Evolutionary conservation across 176 grass and related monocot genomes (phyloP).

Genomic region (Carex parvula): DNA sequence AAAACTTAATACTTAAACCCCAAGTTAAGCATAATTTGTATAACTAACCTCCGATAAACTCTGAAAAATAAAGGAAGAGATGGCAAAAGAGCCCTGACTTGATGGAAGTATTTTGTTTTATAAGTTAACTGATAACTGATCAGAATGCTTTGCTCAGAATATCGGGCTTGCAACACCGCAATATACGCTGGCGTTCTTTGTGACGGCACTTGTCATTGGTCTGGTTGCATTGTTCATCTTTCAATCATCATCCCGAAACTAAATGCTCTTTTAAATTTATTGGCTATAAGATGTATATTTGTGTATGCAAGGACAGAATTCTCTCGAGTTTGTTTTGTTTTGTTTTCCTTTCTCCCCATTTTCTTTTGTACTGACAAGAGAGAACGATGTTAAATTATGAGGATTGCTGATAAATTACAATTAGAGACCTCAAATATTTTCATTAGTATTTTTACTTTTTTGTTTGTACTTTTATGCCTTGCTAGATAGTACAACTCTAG

Average conservation of each 20-base stretch:
- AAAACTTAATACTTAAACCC: neutral
- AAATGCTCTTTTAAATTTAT: constrained; percentile 1
- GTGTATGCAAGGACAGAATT: neutral
- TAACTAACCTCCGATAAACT: neutral
- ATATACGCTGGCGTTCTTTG: constrained; percentile 48
- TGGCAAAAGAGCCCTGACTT: neutral
- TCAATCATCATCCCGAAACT: constrained; percentile 51
- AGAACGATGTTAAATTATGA: neutral
- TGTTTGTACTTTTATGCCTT: neutral
- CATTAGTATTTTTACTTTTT: neutral
- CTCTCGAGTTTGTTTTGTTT: neutral
- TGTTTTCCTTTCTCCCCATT: neutral
- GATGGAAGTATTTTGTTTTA: neutral
- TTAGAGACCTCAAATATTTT: neutral
- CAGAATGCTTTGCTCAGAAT: constrained; percentile 45
- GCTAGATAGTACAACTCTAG: neutral
- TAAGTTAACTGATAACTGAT: neutral
- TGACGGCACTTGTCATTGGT: constrained; percentile 69
- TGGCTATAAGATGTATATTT: neutral
- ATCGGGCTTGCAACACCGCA: constrained; percentile 52
- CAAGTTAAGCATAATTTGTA: neutral
- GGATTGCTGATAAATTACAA: neutral
- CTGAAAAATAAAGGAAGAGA: neutral
- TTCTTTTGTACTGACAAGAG: neutral
- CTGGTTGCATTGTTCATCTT: constrained; percentile 70